phyloP scores from a whole-genome alignment of 352 stramenopile genomes.

The Peronospora destructor region DNA sequence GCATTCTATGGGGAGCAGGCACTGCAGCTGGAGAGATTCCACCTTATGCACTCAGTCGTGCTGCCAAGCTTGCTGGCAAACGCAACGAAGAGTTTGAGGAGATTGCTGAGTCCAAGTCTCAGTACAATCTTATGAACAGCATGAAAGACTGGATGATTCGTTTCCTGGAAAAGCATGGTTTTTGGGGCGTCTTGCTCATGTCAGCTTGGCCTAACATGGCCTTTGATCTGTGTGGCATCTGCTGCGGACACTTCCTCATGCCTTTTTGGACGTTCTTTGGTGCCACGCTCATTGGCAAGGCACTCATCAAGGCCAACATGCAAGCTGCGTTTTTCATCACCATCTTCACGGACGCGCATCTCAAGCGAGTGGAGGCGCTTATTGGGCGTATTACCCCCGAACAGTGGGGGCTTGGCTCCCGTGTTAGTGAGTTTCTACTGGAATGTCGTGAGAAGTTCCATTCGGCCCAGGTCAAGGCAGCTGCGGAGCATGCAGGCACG shows the following conservation, averaged over 20 bases:
- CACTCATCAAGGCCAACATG: conserved; percentile 88
- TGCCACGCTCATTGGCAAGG: conserved; percentile 91
- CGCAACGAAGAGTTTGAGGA: conserved; percentile 88
- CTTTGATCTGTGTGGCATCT: conserved; percentile 93
- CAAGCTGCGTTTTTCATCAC: conserved; percentile 89
- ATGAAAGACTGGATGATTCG: conserved; percentile 92
- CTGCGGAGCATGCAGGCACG: conserved; percentile 43
- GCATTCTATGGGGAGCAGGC: conserved; percentile 89
- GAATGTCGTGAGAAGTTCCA: conserved; percentile 86
- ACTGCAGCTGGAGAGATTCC: conserved; percentile 92
- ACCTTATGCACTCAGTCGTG: conserved; percentile 88
- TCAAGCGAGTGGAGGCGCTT: conserved; percentile 80
- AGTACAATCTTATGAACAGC: conserved; percentile 85
- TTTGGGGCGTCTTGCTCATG: conserved; percentile 91
- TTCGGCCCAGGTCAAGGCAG: conserved; percentile 54
- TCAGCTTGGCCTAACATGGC: conserved; percentile 91
- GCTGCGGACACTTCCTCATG: conserved; percentile 92
- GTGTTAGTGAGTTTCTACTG: conserved; percentile 80
- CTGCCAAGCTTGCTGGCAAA: conserved; percentile 75
- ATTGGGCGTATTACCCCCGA: conserved; percentile 71
- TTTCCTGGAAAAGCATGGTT: conserved; percentile 88
- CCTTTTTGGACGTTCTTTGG: conserved; percentile 94
- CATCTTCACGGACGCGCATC: conserved; percentile 83
- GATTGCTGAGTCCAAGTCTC: conserved; percentile 72
- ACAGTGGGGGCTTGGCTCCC: conserved; percentile 66